phyloP scores from a whole-genome alignment of 2,329 filamentous ascomycete species.

The Alternaria incomplexa region DNA sequence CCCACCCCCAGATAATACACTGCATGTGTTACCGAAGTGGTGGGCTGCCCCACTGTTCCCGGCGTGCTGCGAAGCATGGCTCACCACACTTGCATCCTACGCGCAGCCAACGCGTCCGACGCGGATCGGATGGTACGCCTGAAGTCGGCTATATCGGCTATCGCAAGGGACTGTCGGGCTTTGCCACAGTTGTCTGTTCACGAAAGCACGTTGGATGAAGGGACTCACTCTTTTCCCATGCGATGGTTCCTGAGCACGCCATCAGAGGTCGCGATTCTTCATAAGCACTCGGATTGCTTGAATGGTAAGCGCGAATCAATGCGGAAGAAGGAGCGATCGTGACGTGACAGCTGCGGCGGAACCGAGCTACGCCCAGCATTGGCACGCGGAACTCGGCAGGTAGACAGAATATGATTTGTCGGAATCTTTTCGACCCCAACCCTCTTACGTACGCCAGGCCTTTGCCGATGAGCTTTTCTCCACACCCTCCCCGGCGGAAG shows the following conservation, averaged over 20 bases:
- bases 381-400: conserved; percentile 34
- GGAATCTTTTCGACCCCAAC: conserved; percentile 1
- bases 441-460: conserved; percentile 37
- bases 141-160: not conserved
- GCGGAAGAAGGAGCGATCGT: not conserved
- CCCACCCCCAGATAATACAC: not conserved
- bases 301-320: conserved; percentile 3
- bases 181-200: not conserved
- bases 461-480: conserved; percentile 17
- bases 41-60: not conserved
- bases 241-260: conserved; percentile 12
- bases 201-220: not conserved
- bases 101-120: not conserved
- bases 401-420: conserved; percentile 23
- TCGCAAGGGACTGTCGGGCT: not conserved
- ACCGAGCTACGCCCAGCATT: conserved; percentile 36
- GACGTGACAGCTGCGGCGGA: conserved; percentile 19
- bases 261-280: not conserved
- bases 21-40: not conserved
- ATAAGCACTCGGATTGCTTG: not conserved
- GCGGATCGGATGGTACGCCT: not conserved
- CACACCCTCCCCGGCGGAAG: conserved; percentile 29
- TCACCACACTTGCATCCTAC: not conserved
- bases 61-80: not conserved
- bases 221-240: not conserved